These are phyloP conservation scores for Coemansia brasiliensis DNA, from an alignment of 192 early-diverging fungal genomes.

Conservation along the genomic window DNA sequence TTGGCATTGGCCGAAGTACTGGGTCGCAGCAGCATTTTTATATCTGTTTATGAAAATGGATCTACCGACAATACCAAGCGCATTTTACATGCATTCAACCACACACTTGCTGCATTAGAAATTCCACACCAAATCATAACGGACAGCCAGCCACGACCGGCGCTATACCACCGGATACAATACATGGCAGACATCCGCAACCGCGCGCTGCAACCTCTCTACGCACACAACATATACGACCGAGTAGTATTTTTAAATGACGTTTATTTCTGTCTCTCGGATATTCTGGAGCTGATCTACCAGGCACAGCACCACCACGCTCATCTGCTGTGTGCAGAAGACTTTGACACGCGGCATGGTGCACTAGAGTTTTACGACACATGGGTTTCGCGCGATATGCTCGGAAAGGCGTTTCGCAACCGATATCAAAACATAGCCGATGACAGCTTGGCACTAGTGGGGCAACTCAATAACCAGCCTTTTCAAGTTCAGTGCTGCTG, in stretches of 20 bases:
- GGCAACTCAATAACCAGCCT: conserved; percentile 26
- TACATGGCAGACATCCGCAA: conserved; percentile 55
- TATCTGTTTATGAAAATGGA: conserved; percentile 56
- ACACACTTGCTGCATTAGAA: conserved; percentile 11
- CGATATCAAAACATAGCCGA: conserved; percentile 38
- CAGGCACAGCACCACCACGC: conserved; percentile 48
- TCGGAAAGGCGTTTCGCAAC: conserved; percentile 41
- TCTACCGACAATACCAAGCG: conserved; percentile 41
- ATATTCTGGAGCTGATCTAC: conserved; percentile 52
- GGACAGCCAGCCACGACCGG: conserved; percentile 8
- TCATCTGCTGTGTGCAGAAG: conserved; percentile 56
- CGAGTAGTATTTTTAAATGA: conserved; percentile 52
- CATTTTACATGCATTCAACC: conserved; percentile 23
- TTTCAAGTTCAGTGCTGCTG: conserved; percentile 58
- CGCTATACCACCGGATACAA: conserved; percentile 41
- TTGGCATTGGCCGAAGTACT: conserved; percentile 32
- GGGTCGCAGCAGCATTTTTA: conserved; percentile 30
- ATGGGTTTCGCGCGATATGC: conserved; percentile 54
- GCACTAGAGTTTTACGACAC: conserved; percentile 50
- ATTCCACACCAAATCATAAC: conserved; percentile 28
- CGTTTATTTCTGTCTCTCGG: conserved; percentile 49
- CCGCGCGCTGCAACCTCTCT: conserved; percentile 45
- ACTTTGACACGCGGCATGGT: conserved; percentile 41
- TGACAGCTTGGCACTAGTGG: conserved; percentile 20
- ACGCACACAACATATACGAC: conserved; percentile 11